Conservation (phyloP, 2,329 filamentous ascomycete genomes). For the Phyllosticta capitalensis region DNA sequence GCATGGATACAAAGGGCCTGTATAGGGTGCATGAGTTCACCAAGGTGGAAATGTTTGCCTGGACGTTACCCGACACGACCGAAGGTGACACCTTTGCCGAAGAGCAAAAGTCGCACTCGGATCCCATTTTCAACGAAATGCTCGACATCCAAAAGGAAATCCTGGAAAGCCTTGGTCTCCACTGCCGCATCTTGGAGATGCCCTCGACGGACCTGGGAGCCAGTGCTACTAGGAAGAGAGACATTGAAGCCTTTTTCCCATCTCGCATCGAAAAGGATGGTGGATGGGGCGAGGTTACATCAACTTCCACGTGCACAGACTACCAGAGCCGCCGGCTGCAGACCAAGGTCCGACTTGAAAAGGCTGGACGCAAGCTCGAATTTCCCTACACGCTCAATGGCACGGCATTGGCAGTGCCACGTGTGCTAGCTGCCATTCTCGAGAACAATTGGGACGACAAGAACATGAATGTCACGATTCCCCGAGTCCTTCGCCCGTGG, state of each 20-base stretch:
- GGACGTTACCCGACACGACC: constrained; percentile 54
- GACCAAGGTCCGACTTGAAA: constrained; percentile 55
- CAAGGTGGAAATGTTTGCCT: constrained; percentile 96
- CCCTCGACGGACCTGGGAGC: constrained; percentile 81
- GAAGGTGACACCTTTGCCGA: constrained; percentile 25
- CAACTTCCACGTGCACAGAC: constrained; percentile 83
- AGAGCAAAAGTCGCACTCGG: constrained; percentile 19
- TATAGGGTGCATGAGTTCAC: constrained; percentile 98
- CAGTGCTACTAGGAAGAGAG: constrained; percentile 74
- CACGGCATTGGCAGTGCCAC: constrained; percentile 82
- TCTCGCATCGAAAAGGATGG: constrained; percentile 56
- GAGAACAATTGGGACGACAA: constrained; percentile 83
- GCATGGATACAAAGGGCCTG: constrained; percentile 83
- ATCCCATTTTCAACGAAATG: constrained; percentile 71
- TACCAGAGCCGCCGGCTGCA: constrained; percentile 80
- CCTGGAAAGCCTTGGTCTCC: constrained; percentile 63
- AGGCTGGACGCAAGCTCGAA: constrained; percentile 41
- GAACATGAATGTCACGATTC: constrained; percentile 58
- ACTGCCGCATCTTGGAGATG: constrained; percentile 89
- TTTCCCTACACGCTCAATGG: constrained; percentile 92
- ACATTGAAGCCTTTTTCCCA: constrained; percentile 93
- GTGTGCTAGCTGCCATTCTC: constrained; percentile 78
- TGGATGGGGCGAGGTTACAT: constrained; percentile 91
- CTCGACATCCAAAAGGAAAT: constrained; percentile 80
- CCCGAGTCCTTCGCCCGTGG: constrained; percentile 68